A percentile compares a stretch with the other conserved stretches of the same genome.
Conservation (phyloP, 495 filamentous ascomycete species). For the Cairneyella variabilis region DNA sequence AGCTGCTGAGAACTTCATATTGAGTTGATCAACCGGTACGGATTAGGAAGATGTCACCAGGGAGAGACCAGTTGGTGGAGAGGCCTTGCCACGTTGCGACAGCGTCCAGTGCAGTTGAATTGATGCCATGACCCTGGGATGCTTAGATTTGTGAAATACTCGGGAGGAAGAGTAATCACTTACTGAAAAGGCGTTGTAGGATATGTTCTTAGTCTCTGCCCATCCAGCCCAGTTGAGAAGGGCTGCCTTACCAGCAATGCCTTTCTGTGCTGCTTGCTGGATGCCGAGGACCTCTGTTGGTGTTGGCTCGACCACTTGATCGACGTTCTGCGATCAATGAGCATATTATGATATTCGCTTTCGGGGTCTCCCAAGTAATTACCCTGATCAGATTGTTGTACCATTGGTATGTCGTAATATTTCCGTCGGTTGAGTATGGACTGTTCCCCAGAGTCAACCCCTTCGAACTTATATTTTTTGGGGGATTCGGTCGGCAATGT, state of each 20-base stretch:
- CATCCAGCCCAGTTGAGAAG: conserved; percentile 39
- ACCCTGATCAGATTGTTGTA: conserved; percentile 22
- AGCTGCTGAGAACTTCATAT: conserved; percentile 20
- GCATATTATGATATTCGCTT: conserved; percentile 46
- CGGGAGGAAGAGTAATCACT: conserved; percentile 40
- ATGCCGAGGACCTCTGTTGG: conserved; percentile 23
- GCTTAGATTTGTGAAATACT: neutral
- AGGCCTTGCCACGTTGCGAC: conserved; percentile 31
- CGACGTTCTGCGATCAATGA: conserved; percentile 46
- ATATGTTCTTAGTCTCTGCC: conserved; percentile 39
- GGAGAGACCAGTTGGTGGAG: conserved; percentile 20
- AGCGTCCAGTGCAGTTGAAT: neutral
- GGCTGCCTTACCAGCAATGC: conserved; percentile 47
- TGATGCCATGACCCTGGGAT: neutral
- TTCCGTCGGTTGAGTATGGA: neutral
- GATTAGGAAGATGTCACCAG: conserved; percentile 30
- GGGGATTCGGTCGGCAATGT: neutral
- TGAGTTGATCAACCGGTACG: conserved; percentile 30
- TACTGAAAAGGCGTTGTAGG: conserved; percentile 48
- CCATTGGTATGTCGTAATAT: conserved; percentile 7
- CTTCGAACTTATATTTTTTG: neutral
- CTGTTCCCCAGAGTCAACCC: no score
- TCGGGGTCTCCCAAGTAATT: neutral
- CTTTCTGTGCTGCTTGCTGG: conserved; percentile 40
- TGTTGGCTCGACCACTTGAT: conserved; percentile 19